Evolutionary conservation across 2,329 filamentous ascomycete species (phyloP).

Genomic region (Aspergillus sp.): DNA sequence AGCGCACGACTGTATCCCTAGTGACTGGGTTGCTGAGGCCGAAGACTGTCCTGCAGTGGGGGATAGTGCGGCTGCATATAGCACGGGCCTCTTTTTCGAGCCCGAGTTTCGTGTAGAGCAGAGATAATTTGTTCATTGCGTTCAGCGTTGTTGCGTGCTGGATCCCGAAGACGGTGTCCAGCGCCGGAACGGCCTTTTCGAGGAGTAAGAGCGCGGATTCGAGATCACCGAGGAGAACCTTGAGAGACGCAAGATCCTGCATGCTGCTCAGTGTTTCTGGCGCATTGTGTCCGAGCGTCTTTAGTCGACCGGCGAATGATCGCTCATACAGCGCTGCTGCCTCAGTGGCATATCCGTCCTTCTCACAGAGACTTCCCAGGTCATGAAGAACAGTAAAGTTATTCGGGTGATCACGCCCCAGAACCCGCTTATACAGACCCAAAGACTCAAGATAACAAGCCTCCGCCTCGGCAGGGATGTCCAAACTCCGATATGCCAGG

Average conservation of each 20-base stretch:
- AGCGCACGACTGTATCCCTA: slow-evolving; percentile 25
- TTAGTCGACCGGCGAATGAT: slow-evolving; percentile 30
- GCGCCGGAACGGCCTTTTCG: slow-evolving; percentile 29
- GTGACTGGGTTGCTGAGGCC: slow-evolving; percentile 25
- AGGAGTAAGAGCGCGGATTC: slow-evolving; percentile 29
- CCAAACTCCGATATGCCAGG: slow-evolving; percentile 24
- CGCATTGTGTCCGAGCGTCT: slow-evolving; percentile 28
- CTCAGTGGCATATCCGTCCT: slow-evolving; percentile 31
- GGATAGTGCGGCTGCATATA: slow-evolving; percentile 24
- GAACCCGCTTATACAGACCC: slow-evolving; percentile 27
- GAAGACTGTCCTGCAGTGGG: slow-evolving; percentile 26
- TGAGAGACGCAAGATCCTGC: slow-evolving; percentile 30
- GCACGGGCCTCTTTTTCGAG: slow-evolving; percentile 26
- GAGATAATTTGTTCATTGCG: slow-evolving; percentile 31
- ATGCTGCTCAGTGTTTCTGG: slow-evolving; percentile 32
- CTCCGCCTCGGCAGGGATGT: slow-evolving; percentile 27
- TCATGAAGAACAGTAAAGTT: slow-evolving; percentile 30
- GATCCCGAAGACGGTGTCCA: slow-evolving; percentile 30
- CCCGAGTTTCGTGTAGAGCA: slow-evolving; percentile 31
- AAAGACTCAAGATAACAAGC: slow-evolving; percentile 29
- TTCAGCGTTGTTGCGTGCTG: slow-evolving; percentile 29
- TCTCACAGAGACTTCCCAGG: slow-evolving; percentile 28
- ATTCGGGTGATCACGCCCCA: slow-evolving; percentile 29
- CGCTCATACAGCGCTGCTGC: slow-evolving; percentile 31
- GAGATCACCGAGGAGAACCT: slow-evolving; percentile 26